Evolutionary conservation across 495 filamentous ascomycete genomes (phyloP).

Genomic region (Lasiosphaeriaceae sp.): DNA sequence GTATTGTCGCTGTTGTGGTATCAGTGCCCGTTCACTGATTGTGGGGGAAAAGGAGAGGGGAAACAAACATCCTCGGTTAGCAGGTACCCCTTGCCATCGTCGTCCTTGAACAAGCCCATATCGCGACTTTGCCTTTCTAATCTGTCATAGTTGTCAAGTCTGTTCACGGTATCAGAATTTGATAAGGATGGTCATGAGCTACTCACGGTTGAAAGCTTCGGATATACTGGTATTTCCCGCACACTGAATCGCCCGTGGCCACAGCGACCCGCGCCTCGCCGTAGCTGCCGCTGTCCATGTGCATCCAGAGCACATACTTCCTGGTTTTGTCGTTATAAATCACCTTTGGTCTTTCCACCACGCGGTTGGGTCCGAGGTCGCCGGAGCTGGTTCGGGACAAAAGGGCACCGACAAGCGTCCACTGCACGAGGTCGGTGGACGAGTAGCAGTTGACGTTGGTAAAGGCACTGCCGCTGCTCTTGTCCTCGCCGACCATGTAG

Average conservation of each 20-base stretch:
- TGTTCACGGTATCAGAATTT: neutral
- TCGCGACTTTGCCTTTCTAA: constrained; percentile 42
- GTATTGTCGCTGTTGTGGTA: constrained; percentile 36
- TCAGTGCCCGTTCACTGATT: neutral
- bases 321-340: constrained; percentile 52
- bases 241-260: constrained; percentile 54
- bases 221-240: constrained; percentile 49
- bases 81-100: constrained; percentile 58
- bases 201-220: constrained; percentile 26
- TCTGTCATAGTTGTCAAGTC: neutral
- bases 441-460: constrained; percentile 58
- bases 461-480: constrained; percentile 54
- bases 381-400: constrained; percentile 47
- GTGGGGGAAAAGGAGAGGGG: constrained; percentile 10
- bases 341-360: constrained; percentile 65
- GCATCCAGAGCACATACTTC: constrained; percentile 61
- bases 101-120: constrained; percentile 59
- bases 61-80: constrained; percentile 55
- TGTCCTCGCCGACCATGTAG: constrained; percentile 66
- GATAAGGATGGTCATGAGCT: too few relatives aligned
- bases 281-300: constrained; percentile 61
- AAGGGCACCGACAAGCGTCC: constrained; percentile 55
- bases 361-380: constrained; percentile 57
- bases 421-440: constrained; percentile 56
- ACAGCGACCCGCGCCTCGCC: constrained; percentile 63